Base-by-base conservation (phyloP, 352 stramenopile genomes). In the Phytopythium kandeliae region DNA sequence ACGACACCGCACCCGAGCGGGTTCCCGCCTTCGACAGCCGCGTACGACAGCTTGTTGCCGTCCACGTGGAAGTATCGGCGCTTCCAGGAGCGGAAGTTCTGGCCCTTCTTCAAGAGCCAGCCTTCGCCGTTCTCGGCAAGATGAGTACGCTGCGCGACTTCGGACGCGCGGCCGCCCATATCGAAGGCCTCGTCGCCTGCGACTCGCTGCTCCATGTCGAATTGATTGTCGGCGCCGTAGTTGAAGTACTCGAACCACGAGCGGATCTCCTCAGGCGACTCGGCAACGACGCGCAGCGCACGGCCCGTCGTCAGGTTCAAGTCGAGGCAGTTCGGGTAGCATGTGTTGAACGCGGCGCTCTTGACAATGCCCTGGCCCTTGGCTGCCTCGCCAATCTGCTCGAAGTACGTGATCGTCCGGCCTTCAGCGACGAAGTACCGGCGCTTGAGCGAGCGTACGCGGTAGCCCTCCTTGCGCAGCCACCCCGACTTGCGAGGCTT, bases 381-480 rank as follows among this genome's bases (percentile, higher is more conserved):
- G n/a, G 73, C 63, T 7, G 53, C 48, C 24, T 81, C 77, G 12
- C 74, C 59, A 40, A 85, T 68, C 47, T 84, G 65, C 54, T 86
- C 76, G 28, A 71, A 83, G 64, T 86, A 88, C 21, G 76, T 71
- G 19, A 88, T 48, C 33, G 68, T 60, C 21, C 64, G 66, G n/a
- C 61, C 72, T 31, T 86, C 67, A 3, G 74, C 69, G 42, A 89
- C 69, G 48, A 93, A 88, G 58, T 86, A 92, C 21, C 83, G 79
- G 4, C 80, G 76, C 51, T 90, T 90, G 51, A 85, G 86, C 31
- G 67, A 86, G 42, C 85, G 86, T 30, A 82, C 60, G 38, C 68
- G 56, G 10, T 80, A 67, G 33, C 83, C 83, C 72, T 93, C 78
- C 57, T 93, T 93, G 34, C 71, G 74, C 47, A 93, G 54, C 79